These are phyloP conservation scores for Penicillium canariense DNA, from an alignment of 495 filamentous ascomycete genomes.

Conservation along the genomic window DNA sequence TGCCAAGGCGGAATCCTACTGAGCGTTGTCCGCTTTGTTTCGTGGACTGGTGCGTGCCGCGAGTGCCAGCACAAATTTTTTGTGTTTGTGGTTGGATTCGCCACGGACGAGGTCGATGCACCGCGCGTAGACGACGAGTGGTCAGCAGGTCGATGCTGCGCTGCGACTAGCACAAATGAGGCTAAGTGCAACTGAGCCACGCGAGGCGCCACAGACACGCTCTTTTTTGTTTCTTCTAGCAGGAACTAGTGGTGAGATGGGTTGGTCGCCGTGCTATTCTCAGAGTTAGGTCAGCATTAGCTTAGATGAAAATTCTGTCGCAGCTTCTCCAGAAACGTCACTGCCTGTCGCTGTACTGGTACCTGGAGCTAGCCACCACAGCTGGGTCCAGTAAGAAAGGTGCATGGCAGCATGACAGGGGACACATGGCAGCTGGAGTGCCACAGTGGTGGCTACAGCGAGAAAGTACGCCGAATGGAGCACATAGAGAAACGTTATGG, in stretches of 20 bases:
- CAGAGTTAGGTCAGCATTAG: neutral
- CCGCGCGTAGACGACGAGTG: neutral
- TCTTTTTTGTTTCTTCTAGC: neutral
- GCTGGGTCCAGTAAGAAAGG: neutral
- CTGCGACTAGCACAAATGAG: neutral
- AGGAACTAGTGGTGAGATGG: neutral
- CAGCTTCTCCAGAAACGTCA: neutral
- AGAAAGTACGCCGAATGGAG: too few relatives aligned
- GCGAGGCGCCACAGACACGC: neutral
- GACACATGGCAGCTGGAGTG: neutral
- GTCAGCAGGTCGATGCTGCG: neutral
- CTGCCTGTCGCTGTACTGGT: neutral
- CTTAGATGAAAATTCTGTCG: neutral
- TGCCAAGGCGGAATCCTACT: constrained; percentile 1
- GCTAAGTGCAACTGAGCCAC: neutral
- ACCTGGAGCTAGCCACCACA: neutral
- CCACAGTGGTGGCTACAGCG: neutral
- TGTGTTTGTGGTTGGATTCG: neutral
- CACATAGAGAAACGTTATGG: too few relatives aligned
- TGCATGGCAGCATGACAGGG: neutral
- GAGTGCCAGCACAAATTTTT: neutral
- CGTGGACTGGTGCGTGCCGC: neutral
- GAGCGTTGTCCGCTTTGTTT: too few relatives aligned
- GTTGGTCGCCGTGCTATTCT: neutral
- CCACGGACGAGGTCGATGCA: neutral